These are phyloP conservation scores for Cladophialophora carrionii DNA, from an alignment of 2,329 filamentous ascomycete species.

Conservation along the genomic window DNA sequence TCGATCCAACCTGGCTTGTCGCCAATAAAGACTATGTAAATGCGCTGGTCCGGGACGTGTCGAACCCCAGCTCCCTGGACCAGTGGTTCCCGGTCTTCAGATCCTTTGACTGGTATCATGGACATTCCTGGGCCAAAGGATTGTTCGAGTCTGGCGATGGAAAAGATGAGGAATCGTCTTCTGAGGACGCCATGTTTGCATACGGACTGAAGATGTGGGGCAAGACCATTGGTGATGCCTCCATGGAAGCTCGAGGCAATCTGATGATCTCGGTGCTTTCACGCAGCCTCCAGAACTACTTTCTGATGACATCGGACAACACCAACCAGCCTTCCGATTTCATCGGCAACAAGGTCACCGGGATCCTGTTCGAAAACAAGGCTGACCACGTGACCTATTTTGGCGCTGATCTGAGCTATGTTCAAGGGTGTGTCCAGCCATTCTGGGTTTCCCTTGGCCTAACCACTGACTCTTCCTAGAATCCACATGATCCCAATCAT, in stretches of 20 bases:
- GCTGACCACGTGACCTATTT: conserved; percentile 92
- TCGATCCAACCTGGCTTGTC: conserved; percentile 75
- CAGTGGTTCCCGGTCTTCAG: conserved; percentile 78
- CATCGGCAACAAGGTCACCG: conserved; percentile 72
- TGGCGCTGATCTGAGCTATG: conserved; percentile 70
- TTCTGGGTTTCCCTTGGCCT: conserved; percentile 18
- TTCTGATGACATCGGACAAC: conserved; percentile 75
- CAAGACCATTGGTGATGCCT: conserved; percentile 69
- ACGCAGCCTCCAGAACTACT: conserved; percentile 76
- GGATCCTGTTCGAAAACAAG: conserved; percentile 89
- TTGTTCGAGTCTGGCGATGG: conserved; percentile 59
- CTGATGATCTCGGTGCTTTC: conserved; percentile 80
- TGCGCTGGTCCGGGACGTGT: conserved; percentile 77
- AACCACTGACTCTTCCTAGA: conserved; percentile 51
- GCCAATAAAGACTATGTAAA: conserved; percentile 80
- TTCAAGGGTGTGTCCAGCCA: conserved; percentile 57
- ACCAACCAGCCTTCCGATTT: conserved; percentile 73
- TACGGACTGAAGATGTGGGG: conserved; percentile 97
- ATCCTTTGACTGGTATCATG: conserved; percentile 90
- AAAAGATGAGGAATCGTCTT: conserved; percentile 73
- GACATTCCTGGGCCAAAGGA: conserved; percentile 84
- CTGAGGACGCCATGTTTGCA: conserved; percentile 84
- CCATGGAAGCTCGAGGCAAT: conserved; percentile 80
- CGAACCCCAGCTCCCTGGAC: conserved; percentile 74
- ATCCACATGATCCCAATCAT: conserved; percentile 83